Evolutionary conservation across 495 filamentous ascomycete genomes (phyloP).

Genomic region (Acidiella bohemica): DNA sequence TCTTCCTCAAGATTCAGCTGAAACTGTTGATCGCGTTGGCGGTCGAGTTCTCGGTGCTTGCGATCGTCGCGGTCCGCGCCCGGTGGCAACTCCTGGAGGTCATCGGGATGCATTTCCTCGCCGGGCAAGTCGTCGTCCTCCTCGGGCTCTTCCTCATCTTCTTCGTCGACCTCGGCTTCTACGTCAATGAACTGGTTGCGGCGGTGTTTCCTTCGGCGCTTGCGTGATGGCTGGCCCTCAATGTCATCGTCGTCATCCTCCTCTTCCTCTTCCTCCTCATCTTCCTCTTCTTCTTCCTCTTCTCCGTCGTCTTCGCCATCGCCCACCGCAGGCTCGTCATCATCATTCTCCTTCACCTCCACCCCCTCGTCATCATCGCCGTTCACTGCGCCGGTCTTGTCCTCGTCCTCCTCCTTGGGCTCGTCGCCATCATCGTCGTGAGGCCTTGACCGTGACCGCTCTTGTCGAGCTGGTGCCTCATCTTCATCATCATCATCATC

Average conservation of each 20-base stretch:
- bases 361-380: constrained; percentile 24
- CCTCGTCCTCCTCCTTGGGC: constrained; percentile 17
- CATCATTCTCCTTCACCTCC: constrained; percentile 9
- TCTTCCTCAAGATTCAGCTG: constrained; percentile 88
- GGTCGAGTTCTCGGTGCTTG: constrained; percentile 86
- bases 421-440: constrained; percentile 37
- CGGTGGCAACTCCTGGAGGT: constrained; percentile 65
- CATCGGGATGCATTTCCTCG: constrained; percentile 80
- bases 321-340: constrained; percentile 31
- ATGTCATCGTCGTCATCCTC: constrained; percentile 25
- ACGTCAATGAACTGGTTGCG: constrained; percentile 82
- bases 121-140: constrained; percentile 80
- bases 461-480: neutral
- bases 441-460: constrained; percentile 15
- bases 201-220: constrained; percentile 54
- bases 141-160: constrained; percentile 80
- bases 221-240: constrained; percentile 56
- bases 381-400: constrained; percentile 10
- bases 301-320: constrained; percentile 33
- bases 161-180: constrained; percentile 88
- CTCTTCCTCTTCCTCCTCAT: constrained; percentile 26
- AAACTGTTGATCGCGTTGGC: constrained; percentile 68
- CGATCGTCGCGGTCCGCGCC: constrained; percentile 77
- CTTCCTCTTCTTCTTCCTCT: constrained; percentile 20
- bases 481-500: no score